Base-by-base conservation (phyloP, 768 basidiomycete species). In the Mycena sanguinolenta region DNA sequence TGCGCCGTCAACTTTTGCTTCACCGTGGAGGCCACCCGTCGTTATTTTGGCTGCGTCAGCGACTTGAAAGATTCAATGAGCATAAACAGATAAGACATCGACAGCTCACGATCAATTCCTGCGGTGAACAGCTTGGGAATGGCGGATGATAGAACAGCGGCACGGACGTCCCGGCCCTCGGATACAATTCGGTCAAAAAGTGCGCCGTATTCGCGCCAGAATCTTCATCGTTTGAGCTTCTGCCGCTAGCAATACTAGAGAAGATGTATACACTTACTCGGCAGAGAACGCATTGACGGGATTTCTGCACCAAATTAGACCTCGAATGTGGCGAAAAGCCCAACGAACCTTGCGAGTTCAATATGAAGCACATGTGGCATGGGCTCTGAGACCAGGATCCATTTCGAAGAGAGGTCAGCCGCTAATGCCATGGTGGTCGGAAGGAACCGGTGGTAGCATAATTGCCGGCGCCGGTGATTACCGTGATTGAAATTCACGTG, bases 61-160 rank as follows among this genome's bases (percentile, higher is more conserved):
- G 14, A 68, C 71, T 61, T 55, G 25, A 16, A 16, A n/a, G 44
- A 6, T n/a, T 34, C 32, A n/a, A n/a, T n/a, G n/a, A n/a, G n/a
- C n/a, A n/a, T n/a, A n/a, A n/a, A n/a, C n/a, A n/a, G n/a, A n/a
- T n/a, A n/a, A n/a, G n/a, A n/a, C n/a, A n/a, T n/a, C n/a, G n/a
- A n/a, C 39, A 17, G 32, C 42, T 77, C 67, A 90, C 92, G 78
- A 76, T 93, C 92, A 17, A 92, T 79, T 0, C 92, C 92, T 2
- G 90, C 91, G 0, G 88, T 89, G 78, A 90, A 92, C 4, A 84
- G 74, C 75, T 88, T 90, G 2, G 86, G 85, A 0, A 88, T 58
- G 5, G 78, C 81, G 0, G 89, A 90, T 1, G 86, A 85, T 1
- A 92, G 82, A 2, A 92, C 89, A 23, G 91, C 83, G 7, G 79